Evolutionary conservation across 768 basidiomycete genomes (phyloP), one percentile per base, ranked within the genome.

Genomic region (Pulveroboletus sp.): DNA sequence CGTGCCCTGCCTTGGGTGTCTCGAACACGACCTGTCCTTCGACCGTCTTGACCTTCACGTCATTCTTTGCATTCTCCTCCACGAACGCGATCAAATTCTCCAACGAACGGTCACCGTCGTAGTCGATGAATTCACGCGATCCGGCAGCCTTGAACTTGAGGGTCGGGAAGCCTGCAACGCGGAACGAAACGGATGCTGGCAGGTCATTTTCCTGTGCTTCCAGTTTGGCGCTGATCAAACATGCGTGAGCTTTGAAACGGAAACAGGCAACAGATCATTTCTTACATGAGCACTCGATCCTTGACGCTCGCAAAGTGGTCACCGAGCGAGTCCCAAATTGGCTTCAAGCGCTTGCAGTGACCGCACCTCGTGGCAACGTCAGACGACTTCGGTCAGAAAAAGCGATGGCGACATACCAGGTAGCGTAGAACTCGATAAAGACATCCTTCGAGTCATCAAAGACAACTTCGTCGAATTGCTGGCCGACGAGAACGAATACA

Each of bases 151-250:
- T 94, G 80, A 99, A 95, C 68, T 98, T 98, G 63, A 98, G 66
- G 6, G 96, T 98, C 8, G 96, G 95, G 86, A 92, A 93, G 34
- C 92, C 90, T 47, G 75, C 62, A 51, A 98, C 71, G 45, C 85
- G 82, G 90, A 99, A 98, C 27, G 86, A 82, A 51, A 86, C 81
- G n/a, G 80, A 80, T 17, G 85, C 76, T 40, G 96, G 95, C 14
- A 99, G 78, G 67, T 99, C 96, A 68, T 99, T 99, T 71, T 96
- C 93, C 51, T 85, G 86, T 2, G 93, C 91, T 57, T 99, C 96
- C 75, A 98, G 84, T 73, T 98, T 97, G 62, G 93, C 94, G 67
- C 89, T 92, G 50, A n/a, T n/a, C 5, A 45, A 29, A 45, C 29
- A 38, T n/a, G n/a, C 51, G 47, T 63, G 46, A 54, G 49, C 17